Evolutionary conservation across 306 rosid genomes (phyloP), one percentile per base, ranked within the genome.

Genomic region (Herpetospermum pedunculosum): DNA sequence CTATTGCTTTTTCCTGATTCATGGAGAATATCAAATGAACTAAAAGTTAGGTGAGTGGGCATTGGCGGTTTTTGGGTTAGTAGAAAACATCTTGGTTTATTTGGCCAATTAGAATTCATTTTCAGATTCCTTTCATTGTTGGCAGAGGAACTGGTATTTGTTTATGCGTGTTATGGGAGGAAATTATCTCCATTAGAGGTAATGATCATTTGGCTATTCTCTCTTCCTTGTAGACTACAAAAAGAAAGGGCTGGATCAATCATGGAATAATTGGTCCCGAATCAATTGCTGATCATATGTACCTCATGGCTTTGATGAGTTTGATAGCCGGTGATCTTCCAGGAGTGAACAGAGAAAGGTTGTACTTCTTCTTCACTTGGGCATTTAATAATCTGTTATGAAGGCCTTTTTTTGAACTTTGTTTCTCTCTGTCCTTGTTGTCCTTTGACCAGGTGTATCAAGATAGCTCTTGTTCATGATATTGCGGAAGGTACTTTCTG

Each of bases 271-370:
- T 78, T 84, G 88, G 96, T 67, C 88, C 89, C 29, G 98, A 93
- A 78, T 93, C 98, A 0, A 86, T 93, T 77, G 92, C 98, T 77
- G 94, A 93, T 63, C 96, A 91, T 79, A 91, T 93, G 98, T 91
- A 89, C 75, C 96, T 92, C 64, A 91, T 93, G 98, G 88, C 94
- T 81, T 67, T 93, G 77, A 93, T 93, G 97, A 84, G 92, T 2
- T 85, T 91, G 81, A 86, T 91, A 85, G 88, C 89, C 52, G 81
- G 60, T 29, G 88, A 89, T 73, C 70, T 91, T 81, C 92, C 92
- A 50, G 96, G 96, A 59, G 80, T 87, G 76, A 79, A 84, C 80
- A 81, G 97, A 84, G 94, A 93, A 83, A 93, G 98, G 98, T 93
- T 72, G 73, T 54, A 52, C 40, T 71, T 71, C 18, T 25, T 41